Base-by-base conservation (phyloP, 768 basidiomycete species). In the Collybia mongolica region DNA sequence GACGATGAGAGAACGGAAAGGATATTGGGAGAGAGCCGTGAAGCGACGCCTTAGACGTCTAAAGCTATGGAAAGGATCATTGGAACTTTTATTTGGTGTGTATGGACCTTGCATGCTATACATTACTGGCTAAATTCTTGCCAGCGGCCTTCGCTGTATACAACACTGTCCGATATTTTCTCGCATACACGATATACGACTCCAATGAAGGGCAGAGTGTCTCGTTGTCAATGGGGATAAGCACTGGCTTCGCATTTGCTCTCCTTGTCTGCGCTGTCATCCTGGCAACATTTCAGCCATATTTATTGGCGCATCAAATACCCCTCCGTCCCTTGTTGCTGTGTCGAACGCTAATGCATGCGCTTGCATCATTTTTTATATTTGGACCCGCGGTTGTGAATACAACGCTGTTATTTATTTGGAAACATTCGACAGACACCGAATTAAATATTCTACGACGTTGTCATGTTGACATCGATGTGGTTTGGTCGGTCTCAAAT, bases 391-490 rank as follows among this genome's bases (percentile, higher is more conserved):
- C 87, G 24, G 57, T 77, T 39, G 68, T 73, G 55, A 90, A 86
- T 58, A 53, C 88, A 36, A 74, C 68, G 6, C 63, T 89, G 18
- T 69, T 83, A 36, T 72, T 75, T 37, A 44, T 75, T 7, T 86
- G 84, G 85, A 74, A 71, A 55, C 63, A 70, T 18, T 61, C 72
- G 8, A 44, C 70, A 1, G 63, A 72, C 46, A 32, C 62, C 23
- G 71, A 71, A 46, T 53, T 79, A 39, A 66, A 69, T 47, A 57
- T 70, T 32, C 62, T 59, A 19, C 63, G 64, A 39, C 75, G 81
- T n/a, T 90, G 88, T 52, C 65, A 68, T 39, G 72, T 86, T 68
- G 83, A 87, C 54, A 68, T 88, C 38, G 88, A 90, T 59, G 71
- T 83, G 38, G 67, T 83, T 8, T 90, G 88, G 88, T 75, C 80